Base-by-base conservation (phyloP, 2,329 filamentous ascomycete species). In the Lojkania enalia region DNA sequence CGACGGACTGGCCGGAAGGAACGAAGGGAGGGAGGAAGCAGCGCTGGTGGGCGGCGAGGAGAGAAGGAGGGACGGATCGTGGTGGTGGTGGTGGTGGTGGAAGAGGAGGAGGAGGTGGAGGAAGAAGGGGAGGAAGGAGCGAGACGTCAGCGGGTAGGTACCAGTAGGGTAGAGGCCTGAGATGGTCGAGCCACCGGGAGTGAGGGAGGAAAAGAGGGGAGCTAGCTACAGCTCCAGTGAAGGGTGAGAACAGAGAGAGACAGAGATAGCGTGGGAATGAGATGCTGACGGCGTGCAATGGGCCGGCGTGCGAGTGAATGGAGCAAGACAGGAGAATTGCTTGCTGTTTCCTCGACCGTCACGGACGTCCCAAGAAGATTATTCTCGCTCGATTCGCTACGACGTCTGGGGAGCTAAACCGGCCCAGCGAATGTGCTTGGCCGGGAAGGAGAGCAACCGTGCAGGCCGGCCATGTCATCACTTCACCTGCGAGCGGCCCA, bases 61-160 rank as follows among this genome's bases (percentile, higher is more conserved):
- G 36, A 35, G 30, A 37, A 12, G 13, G 20, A 15, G 30, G 36
- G 12, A n/a, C 30, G 30, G 30, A 9, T 16, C 11, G 30, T 33
- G 30, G 7, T 9, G 11, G 30, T 33, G 11, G 30, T 33, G 30
- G 35, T 14, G 23, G 19, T 11, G 2, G 25, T 11, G 42, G 16
- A n/a, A 35, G 30, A n/a, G 42, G 19, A 7, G 37, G 37, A 6
- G 30, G 18, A 11, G 19, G 18, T 14, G 15, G 25, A 35, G 7
- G 31, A 35, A 19, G 23, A 33, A 18, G 15, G 33, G 43, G 36
- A 51, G 32, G 16, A 39, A 29, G 20, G 14, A 18, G 35, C 23
- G 39, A 42, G 40, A 41, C 54, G 62, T 56, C 57, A 58, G 57
- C 58, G 57, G 57, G 58, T 44, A 60, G 54, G 30, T 11, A 27